Base-by-base conservation (phyloP, 2,329 filamentous ascomycete genomes). In the Pseudopithomyces maydicus region DNA sequence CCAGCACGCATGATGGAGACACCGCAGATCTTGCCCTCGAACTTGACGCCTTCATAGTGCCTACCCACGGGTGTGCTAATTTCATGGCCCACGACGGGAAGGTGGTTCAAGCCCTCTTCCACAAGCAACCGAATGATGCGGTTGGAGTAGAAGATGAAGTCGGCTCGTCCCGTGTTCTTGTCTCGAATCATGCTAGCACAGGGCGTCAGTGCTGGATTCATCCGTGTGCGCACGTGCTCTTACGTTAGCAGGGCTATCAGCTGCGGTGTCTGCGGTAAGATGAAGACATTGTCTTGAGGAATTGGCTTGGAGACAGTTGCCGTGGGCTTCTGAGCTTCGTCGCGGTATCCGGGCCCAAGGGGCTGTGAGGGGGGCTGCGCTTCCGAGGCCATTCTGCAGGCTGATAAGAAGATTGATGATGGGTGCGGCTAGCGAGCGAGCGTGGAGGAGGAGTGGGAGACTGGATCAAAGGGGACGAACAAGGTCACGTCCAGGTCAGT, bases 91-190 rank as follows among this genome's bases (percentile, higher is more conserved):
- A 96, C 88, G 17, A 96, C 92, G 1, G 95, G 95, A 41, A 99
- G 85, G 76, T 99, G 95, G 77, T 99, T 99, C 53, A 99, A 83
- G 3, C 95, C 95, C 79, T 99, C 95, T 78, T 99, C 95, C 39
- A 99, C 95, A 6, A 99, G 85, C 41, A 99, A 84, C 32, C 95
- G 91, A 75, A 98, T 98, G 75, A 99, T 98, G 58, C 95, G 88
- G 79, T 99, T 99, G 42, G 93, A 97, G 81, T 98, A 97, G 80
- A 99, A 99, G 74, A 99, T 97, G 77, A 99, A 99, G 78, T 99
- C 95, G 61, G 92, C 95, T 57, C 95, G 90, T 55, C 89, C 87
- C 6, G 95, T 99, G 65, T 89, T 85, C 77, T 90, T 91, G 77
- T 97, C 92, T 68, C 95, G 90, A 74, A 99, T 98, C 85, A 97